phyloP scores from a whole-genome alignment of 495 filamentous ascomycete species.

The Cudoniella acicularis region DNA sequence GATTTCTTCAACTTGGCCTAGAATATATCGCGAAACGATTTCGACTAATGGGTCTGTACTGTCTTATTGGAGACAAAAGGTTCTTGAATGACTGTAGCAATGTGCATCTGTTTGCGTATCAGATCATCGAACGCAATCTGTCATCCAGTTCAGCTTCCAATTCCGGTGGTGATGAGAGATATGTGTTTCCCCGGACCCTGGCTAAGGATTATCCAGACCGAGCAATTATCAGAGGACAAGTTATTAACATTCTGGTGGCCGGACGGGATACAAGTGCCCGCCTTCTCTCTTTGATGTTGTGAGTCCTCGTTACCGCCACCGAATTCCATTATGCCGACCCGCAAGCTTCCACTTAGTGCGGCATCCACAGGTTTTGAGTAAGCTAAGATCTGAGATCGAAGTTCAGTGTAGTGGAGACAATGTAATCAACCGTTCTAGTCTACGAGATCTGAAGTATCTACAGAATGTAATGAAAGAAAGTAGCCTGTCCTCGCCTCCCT shows the following conservation, averaged over 20 bases:
- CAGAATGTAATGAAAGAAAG: conserved; percentile 39
- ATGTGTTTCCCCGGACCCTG: conserved; percentile 50
- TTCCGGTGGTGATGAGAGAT: conserved; percentile 29
- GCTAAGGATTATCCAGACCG: conserved; percentile 34
- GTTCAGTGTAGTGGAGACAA: conserved; percentile 26
- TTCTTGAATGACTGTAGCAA: conserved; percentile 15
- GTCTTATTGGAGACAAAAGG: conserved; percentile 2
- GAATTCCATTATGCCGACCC: no score
- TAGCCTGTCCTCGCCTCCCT: not conserved
- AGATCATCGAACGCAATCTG: conserved; percentile 6
- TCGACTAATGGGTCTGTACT: conserved; percentile 15
- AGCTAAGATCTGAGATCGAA: conserved; percentile 36
- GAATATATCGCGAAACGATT: conserved; percentile 11
- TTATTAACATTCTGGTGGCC: conserved; percentile 49
- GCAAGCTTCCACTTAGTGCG: conserved; percentile 7
- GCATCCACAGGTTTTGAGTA: conserved; percentile 27
- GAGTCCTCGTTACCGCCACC: no score
- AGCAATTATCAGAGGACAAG: conserved; percentile 37
- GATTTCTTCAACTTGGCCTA: conserved; percentile 21
- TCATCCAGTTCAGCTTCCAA: conserved; percentile 30
- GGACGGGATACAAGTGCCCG: conserved; percentile 58
- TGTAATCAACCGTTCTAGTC: conserved; percentile 26
- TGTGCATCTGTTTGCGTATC: conserved; percentile 12
- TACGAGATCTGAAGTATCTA: conserved; percentile 36
- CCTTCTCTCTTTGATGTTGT: conserved; percentile 35